Evolutionary conservation across 306 rosid genomes (phyloP).

Genomic region (Luffa acutangula): DNA sequence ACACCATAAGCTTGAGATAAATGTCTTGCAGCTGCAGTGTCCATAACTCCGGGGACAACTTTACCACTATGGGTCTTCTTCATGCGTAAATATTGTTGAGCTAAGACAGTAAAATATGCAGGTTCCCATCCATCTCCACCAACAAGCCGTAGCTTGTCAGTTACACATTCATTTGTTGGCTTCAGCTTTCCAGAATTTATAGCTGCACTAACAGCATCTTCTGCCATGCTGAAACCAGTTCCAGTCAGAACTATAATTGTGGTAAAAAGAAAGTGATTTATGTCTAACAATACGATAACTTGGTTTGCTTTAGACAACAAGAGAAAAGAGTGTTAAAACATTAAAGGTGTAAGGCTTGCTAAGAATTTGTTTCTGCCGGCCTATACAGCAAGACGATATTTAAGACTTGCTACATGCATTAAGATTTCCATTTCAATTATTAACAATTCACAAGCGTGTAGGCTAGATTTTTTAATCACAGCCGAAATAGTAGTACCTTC

Average conservation of each 20-base stretch:
- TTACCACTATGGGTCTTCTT: constrained; percentile 61
- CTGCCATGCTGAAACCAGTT: constrained; percentile 85
- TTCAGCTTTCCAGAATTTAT: constrained; percentile 85
- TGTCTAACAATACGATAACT: not conserved
- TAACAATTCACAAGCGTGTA: constrained; percentile 10
- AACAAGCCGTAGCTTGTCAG: constrained; percentile 44
- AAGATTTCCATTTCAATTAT: constrained; percentile 3
- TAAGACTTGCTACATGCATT: not conserved
- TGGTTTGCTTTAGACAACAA: not conserved
- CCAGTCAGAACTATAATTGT: constrained; percentile 19
- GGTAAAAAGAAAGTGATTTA: not conserved
- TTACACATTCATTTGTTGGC: constrained; percentile 52
- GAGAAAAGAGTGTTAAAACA: not conserved
- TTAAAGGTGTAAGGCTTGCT: not conserved
- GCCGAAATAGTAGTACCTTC: constrained; percentile 46
- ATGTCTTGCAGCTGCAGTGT: constrained; percentile 78
- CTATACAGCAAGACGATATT: not conserved
- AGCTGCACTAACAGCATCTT: constrained; percentile 92
- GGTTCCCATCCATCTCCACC: constrained; percentile 98
- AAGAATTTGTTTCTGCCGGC: not conserved
- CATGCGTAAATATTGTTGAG: constrained; percentile 88
- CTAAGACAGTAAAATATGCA: constrained; percentile 78
- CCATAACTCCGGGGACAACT: constrained; percentile 91
- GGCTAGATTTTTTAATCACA: constrained; percentile 10
- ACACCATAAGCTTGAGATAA: constrained; percentile 83